Evolutionary conservation across 2,329 filamentous ascomycete genomes (phyloP).

Genomic region (Claviceps purpurea): DNA sequence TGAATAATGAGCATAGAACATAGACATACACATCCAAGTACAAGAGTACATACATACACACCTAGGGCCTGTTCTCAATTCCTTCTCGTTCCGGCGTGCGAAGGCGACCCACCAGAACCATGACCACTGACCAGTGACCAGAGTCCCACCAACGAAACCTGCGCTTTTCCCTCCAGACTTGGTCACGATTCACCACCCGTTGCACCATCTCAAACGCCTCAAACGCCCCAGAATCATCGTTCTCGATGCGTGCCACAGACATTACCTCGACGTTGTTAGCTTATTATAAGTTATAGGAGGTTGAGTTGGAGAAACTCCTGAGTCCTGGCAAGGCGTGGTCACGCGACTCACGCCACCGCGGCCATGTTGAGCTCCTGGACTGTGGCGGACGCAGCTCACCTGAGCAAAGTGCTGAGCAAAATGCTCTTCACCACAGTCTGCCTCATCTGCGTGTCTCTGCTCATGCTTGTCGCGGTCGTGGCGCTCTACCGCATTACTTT

Average conservation of each 20-base stretch:
- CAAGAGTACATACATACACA: no score
- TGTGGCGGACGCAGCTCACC: neutral
- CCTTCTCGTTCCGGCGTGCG: no score
- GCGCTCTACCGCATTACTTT: constrained; percentile 25
- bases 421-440: neutral
- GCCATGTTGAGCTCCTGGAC: neutral
- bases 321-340: neutral
- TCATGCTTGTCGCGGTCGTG: constrained; percentile 9
- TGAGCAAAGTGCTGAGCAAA: neutral
- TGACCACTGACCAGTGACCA: no score
- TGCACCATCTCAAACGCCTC: neutral
- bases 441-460: neutral
- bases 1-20: no score
- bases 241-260: neutral
- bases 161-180: constrained; percentile 1
- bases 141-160: no score
- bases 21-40: no score
- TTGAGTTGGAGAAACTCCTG: neutral
- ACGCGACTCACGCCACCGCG: neutral
- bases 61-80: no score
- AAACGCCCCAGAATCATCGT: neutral
- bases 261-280: neutral
- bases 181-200: neutral
- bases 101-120: no score
- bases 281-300: no score